Base-by-base conservation (phyloP, 345 rosid species). In the Mangifera indica region DNA sequence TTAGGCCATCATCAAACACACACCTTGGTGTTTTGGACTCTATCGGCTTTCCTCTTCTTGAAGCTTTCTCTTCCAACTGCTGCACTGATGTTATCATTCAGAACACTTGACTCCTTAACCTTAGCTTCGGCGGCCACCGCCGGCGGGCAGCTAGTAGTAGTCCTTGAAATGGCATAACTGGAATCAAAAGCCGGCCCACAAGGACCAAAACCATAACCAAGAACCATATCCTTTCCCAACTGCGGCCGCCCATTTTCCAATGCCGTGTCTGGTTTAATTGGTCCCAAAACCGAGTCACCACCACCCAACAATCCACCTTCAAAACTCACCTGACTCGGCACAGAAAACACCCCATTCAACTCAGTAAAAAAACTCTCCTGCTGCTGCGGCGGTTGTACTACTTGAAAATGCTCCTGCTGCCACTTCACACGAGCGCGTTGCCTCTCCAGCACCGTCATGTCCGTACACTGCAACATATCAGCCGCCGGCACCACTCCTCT, bases 31-130 rank as follows among this genome's bases (percentile, higher is more conserved):
- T 56, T 76, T 34, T 73, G 89, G 20, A 65, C 37, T 55, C 78
- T 75, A 61, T 85, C 84, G 63, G 42, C 76, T 76, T 85, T 94
- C 75, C 97, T 80, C 79, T 90, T 94, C 90, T 82, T 90, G 77
- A 78, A 74, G 76, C 83, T 85, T 56, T 84, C 86, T 78, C 59
- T 84, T 25, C 76, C 83, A 22, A 65, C 75, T 18, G 66, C 80
- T 25, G 79, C 58, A 63, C 66, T 62, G 52, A 67, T 46, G 73
- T 76, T 81, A 17, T 76, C 87, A 26, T 79, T 73, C 67, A 64
- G 37, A 52, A 62, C 42, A 0, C 42, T 55, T 10, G 80, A 74
- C 62, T 74, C 81, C 61, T 69, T 70, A 2, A 6, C 75, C 60
- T 79, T 75, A 55, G n/a, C 73, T 63, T 49, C 79, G 72, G 66